Conservation (phyloP, 257 asterid genomes). For the Fraxinus anomala region DNA sequence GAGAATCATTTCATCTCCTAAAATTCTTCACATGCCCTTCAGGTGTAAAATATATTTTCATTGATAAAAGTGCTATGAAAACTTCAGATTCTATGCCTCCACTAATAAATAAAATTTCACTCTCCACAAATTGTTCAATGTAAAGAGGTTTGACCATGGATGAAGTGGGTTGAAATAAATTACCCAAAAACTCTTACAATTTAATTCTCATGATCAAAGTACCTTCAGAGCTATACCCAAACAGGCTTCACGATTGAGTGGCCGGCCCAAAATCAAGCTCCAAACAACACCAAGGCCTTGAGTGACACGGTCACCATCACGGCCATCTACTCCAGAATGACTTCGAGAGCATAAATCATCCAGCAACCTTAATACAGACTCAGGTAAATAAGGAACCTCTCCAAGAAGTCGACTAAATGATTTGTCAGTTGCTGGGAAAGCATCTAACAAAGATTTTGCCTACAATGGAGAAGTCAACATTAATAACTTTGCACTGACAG, state of each 20-base stretch:
- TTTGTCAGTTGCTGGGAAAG: conserved; percentile 89
- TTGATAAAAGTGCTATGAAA: not conserved
- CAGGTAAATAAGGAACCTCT: conserved; percentile 87
- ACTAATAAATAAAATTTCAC: not conserved
- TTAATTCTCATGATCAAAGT: conserved; percentile 27
- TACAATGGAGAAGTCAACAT: conserved; percentile 44
- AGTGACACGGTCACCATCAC: conserved; percentile 89
- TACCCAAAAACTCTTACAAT: conserved; percentile 20
- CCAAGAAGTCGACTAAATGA: conserved; percentile 91
- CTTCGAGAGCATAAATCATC: conserved; percentile 69
- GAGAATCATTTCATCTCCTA: not conserved
- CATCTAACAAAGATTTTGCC: conserved; percentile 74
- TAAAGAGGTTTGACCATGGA: not conserved
- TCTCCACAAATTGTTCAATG: not conserved
- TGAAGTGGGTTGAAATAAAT: conserved; percentile 14
- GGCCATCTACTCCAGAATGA: conserved; percentile 53
- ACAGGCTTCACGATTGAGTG: conserved; percentile 80
- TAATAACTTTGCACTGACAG: conserved; percentile 24
- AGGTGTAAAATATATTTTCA: not conserved
- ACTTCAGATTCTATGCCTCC: not conserved
- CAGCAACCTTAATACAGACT: conserved; percentile 71
- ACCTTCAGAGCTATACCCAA: conserved; percentile 93
- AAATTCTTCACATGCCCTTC: not conserved
- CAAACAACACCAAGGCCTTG: conserved; percentile 97
- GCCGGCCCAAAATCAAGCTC: conserved; percentile 88